These are phyloP conservation scores for Actinidia arguta DNA, from an alignment of 179 eudicot genomes.

Conservation along the genomic window DNA sequence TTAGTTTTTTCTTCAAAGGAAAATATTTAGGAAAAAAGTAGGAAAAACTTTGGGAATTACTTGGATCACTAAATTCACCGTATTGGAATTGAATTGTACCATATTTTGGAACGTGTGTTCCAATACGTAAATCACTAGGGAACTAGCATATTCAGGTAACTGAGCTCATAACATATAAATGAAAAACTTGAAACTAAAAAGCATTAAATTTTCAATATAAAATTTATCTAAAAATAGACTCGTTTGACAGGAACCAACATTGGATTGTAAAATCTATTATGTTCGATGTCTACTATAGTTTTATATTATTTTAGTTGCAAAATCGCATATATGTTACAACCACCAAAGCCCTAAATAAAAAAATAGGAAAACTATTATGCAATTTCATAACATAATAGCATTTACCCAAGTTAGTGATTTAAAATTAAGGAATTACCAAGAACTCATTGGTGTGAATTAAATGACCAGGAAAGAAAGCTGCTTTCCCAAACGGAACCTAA, in stretches of 20 bases:
- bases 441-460: constrained; percentile 92
- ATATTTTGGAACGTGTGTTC: too few relatives aligned
- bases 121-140: too few relatives aligned
- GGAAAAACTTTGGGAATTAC: too few relatives aligned
- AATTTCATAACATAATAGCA: not conserved
- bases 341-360: not conserved
- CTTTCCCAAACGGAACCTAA: constrained; percentile 89
- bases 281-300: not conserved
- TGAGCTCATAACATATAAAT: too few relatives aligned
- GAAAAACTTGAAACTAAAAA: too few relatives aligned
- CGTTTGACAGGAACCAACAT: not conserved
- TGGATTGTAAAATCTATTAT: not conserved
- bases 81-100: too few relatives aligned
- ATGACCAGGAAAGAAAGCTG: constrained; percentile 93
- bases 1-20: too few relatives aligned
- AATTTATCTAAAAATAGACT: too few relatives aligned
- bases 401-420: not conserved
- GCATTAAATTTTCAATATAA: too few relatives aligned
- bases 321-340: not conserved
- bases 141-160: too few relatives aligned
- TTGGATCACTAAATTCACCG: too few relatives aligned
- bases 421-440: constrained; percentile 50
- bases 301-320: not conserved
- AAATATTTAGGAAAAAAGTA: too few relatives aligned
- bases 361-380: not conserved